Evolutionary conservation across 768 basidiomycete genomes (phyloP).

Genomic region (Rhizopogon roseolus): DNA sequence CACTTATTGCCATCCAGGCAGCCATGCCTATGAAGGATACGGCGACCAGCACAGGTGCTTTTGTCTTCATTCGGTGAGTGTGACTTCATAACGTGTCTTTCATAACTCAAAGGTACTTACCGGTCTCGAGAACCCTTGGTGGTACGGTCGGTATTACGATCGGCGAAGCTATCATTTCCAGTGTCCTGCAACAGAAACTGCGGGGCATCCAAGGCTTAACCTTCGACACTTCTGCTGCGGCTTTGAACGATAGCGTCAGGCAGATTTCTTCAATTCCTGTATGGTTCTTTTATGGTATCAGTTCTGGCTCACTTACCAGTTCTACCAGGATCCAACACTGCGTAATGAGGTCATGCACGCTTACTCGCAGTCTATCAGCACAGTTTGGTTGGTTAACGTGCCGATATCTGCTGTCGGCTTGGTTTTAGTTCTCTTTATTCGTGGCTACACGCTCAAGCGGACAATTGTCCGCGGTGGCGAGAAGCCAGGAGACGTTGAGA

Average conservation of each 20-base stretch:
- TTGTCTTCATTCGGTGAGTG: constrained; percentile 27
- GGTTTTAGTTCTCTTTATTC: constrained; percentile 29
- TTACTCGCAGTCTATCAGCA: constrained; percentile 31
- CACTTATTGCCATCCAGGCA: constrained; percentile 34
- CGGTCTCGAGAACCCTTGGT: too few relatives aligned
- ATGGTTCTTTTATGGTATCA: not conserved
- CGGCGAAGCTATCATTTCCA: constrained; percentile 67
- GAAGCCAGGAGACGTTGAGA: constrained; percentile 25
- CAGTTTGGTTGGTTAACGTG: constrained; percentile 35
- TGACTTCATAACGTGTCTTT: too few relatives aligned
- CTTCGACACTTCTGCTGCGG: constrained; percentile 38
- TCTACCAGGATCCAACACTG: constrained; percentile 22
- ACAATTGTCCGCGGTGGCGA: constrained; percentile 10
- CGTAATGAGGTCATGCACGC: constrained; percentile 30
- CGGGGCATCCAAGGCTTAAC: constrained; percentile 12
- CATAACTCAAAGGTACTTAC: too few relatives aligned
- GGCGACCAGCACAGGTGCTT: constrained; percentile 36
- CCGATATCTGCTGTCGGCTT: constrained; percentile 27
- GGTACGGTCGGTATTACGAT: constrained; percentile 71
- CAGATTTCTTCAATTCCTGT: constrained; percentile 32
- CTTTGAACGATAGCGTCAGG: constrained; percentile 44
- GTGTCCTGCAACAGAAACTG: constrained; percentile 30
- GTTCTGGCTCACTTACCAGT: not conserved
- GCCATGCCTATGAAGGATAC: constrained; percentile 43
- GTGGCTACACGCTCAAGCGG: constrained; percentile 31